Evolutionary conservation across 208 protist genomes (phyloP), one percentile per base, ranked within the genome.

Genomic region (Naegleria lovaniensis): DNA sequence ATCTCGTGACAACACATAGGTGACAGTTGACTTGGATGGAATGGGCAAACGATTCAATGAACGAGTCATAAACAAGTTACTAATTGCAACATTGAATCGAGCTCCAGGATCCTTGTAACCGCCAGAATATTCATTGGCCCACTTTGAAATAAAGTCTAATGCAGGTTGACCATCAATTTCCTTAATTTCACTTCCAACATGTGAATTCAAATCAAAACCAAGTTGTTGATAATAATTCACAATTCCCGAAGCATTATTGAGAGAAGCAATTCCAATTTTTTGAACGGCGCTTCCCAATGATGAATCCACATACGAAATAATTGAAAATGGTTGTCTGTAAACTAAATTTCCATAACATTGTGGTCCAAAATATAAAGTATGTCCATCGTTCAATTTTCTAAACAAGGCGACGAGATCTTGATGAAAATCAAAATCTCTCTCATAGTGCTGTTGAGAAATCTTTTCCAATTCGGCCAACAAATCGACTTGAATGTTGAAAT

Each of bases 261-360:
- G 15, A 85, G 79, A 85, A 43, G 79, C 79, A 85, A 85, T 85
- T 39, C 79, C 38, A 85, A 85, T 85, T 15, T 43, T 43, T 85
- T 85, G 79, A 43, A 43, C 11, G 29, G 2, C 22, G 19, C 19
- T 29, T 76, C n/a, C n/a, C n/a, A n/a, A n/a, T 6, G n/a, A 25
- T 25, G 36, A 25, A 9, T 39, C 79, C 0, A 43, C 36, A 43
- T 85, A 43, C 13, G 79, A 85, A 39, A 85, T 85, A 9, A 85
- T 19, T 29, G 13, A 22, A 11, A 85, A 85, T 43, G 79, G 79
- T 43, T 85, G 79, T 43, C n/a, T 41, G 4, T 43, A 85, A 43
- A 43, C 1, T 43, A 85, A 43, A 43, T 85, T 85, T 19, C 36
- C 79, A 85, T 85, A 85, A 43, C 79, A 85, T 43, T 43, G 13